Base-by-base conservation (phyloP, 768 basidiomycete species). In the Paxillus involutus region DNA sequence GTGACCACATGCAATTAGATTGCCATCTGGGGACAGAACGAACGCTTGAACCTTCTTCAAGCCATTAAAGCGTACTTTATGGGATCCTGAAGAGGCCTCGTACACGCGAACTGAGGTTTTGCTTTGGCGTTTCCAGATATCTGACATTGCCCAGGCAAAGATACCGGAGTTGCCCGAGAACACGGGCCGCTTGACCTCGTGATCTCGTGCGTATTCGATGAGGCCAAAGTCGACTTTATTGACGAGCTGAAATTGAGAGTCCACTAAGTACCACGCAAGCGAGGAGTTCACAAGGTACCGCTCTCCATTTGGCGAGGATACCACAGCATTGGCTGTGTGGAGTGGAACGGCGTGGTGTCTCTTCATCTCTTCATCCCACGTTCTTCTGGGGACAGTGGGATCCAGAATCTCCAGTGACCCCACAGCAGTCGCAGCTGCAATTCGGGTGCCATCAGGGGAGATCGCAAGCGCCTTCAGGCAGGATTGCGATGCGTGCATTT, bases 361-460 rank as follows among this genome's bases (percentile, higher is more conserved):
- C 8, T 35, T 30, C 51, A 46, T 44, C 16, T 36, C 43, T 33
- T 61, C 47, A 11, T 61, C 53, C 61, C 61, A 62, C 1, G 11
- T 36, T 14, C 17, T 37, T 13, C 11, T 32, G 17, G 50, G 47
- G 2, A 61, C 52, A 1, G 52, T 42, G 12, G 53, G 45, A 36
- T 57, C 55, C 44, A 52, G 10, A 30, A 57, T 57, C n/a, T 59
- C 47, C 21, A 59, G 16, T 2, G 55, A 46, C 6, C 51, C 58
- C 8, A 17, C 17, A 10, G 8, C 6, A 16, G 32, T 57, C n/a
- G 49, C 57, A 12, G 59, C 60, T 26, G 61, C 62, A 11, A 61
- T 29, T 6, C 49, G 44, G 17, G 39, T 40, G 6, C 59, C 65
- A 36, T 66, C 53, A 9, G 42, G 37, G 5, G 64, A 66, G 44